phyloP scores from a whole-genome alignment of 164 flowering plant species.

The Stephania japonica region DNA sequence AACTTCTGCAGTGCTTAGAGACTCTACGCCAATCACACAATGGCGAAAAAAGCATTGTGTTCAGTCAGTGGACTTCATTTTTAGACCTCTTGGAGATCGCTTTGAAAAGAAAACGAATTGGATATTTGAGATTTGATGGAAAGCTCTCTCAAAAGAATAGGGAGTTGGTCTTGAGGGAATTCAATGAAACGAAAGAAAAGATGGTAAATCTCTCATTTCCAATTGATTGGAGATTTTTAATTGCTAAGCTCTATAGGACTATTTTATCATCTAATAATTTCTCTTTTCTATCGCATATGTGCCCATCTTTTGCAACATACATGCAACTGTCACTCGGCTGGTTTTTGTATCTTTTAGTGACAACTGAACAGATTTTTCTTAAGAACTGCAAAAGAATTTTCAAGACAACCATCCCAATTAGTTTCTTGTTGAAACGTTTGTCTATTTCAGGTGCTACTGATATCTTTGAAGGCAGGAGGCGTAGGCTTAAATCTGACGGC shows the following conservation, averaged over 20 bases:
- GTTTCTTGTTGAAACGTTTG: not conserved
- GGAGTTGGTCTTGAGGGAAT: conserved; percentile 59
- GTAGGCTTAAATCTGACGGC: conserved; percentile 78
- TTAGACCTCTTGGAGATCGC: conserved; percentile 70
- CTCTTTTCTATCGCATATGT: not conserved
- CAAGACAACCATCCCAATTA: too few relatives aligned
- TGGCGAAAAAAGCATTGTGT: conserved; percentile 70
- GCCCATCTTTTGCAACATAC: not conserved
- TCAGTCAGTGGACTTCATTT: conserved; percentile 90
- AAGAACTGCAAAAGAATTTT: too few relatives aligned
- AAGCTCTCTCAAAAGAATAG: conserved; percentile 54
- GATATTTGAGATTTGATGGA: conserved; percentile 70
- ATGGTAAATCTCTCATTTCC: conserved; percentile 28
- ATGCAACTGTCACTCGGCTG: not conserved
- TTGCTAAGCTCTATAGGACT: not conserved
- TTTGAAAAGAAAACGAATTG: conserved; percentile 39
- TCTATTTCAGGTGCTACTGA: conserved; percentile 54
- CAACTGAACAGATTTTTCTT: not conserved
- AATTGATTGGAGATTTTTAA: not conserved
- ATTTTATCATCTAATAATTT: too few relatives aligned
- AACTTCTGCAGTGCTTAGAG: conserved; percentile 57
- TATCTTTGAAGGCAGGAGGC: conserved; percentile 83
- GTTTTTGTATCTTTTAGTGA: not conserved
- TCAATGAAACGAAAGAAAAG: conserved; percentile 44
- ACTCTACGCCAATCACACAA: conserved; percentile 21